Evolutionary conservation across 148 eudicot species (phyloP), one percentile per base, ranked within the genome.

Genomic region (Dianthus caryophyllus): DNA sequence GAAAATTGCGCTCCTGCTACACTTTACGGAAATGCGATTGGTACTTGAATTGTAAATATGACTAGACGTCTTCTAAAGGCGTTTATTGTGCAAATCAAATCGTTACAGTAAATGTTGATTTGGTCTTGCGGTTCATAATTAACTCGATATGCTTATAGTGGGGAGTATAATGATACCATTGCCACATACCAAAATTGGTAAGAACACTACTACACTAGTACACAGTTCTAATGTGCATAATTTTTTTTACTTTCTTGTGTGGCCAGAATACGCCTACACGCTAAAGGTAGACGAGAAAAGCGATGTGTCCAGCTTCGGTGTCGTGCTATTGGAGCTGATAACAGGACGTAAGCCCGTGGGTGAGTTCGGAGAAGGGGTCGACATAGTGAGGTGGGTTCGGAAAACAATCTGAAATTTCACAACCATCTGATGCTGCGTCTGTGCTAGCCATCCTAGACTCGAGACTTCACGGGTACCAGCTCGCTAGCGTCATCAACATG

Each of bases 291-390:
- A 90, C 48, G 96, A 93, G 72, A 93, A 93, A 50, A 93, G 91
- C 41, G 98, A 93, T 22, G 98, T 93, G 0, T 93, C 90, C 84
- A 93, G 98, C 81, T 93, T 90, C 5, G 98, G 98, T 0, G 98
- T 93, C 0, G 98, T 93, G 30, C 81, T 93, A 24, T 67, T 93
- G 18, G 98, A 93, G 76, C 78, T 93, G 52, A 80, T 93, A 44
- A 77, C 96, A 1, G 97, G 96, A 0, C 75, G 87, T 2, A 90
- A 85, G 66, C 96, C 98, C 1, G 97, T 93, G 25, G n/a, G n/a
- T n/a, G n/a, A n/a, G n/a, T n/a, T n/a, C n/a, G n/a, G n/a, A n/a
- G n/a, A n/a, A n/a, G n/a, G 98, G 98, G 95, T 93, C 43, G 98
- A 93, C 79, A 89, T 93, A 61, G 98, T 93, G 58, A 85, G 91